Percentiles rank a stretch among this genome's conserved stretches.
These are phyloP conservation scores for Trichoderma koningiopsis DNA, from an alignment of 2,329 filamentous ascomycete species.

Conservation along the genomic window DNA sequence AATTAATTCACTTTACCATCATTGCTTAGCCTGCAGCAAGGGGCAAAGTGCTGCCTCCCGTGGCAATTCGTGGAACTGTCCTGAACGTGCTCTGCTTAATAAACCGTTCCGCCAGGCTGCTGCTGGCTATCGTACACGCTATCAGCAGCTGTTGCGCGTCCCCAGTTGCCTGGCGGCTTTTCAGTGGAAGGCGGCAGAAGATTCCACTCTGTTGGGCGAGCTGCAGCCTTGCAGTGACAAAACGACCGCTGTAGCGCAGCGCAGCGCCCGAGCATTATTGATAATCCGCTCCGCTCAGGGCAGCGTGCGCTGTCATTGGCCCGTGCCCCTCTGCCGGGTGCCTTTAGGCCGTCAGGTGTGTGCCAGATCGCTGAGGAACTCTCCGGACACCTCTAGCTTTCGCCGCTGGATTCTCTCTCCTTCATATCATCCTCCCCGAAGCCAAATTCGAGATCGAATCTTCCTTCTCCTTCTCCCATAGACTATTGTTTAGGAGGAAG, in stretches of 20 bases:
- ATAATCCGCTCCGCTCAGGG: constrained; percentile 42
- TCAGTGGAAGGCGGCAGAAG: constrained; percentile 38
- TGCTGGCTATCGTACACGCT: constrained; percentile 20
- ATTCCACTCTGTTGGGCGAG: constrained; percentile 32
- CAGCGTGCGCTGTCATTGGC: constrained; percentile 42
- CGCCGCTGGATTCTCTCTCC: constrained; percentile 29
- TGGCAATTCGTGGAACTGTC: background rate
- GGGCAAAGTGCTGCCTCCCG: constrained; percentile 13
- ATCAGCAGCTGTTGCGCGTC: constrained; percentile 26
- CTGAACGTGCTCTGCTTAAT: constrained; percentile 5
- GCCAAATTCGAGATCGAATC: constrained; percentile 4
- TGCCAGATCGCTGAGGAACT: constrained; percentile 15
- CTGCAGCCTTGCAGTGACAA: constrained; percentile 18
- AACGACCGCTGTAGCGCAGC: constrained; percentile 27
- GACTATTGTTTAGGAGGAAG: constrained; percentile 5
- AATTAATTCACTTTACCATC: background rate
- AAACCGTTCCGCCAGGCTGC: constrained; percentile 6
- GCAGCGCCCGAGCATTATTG: constrained; percentile 35
- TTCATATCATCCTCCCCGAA: constrained; percentile 17
- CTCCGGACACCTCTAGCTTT: constrained; percentile 30
- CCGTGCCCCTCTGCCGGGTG: constrained; percentile 30
- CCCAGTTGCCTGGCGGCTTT: constrained; percentile 27
- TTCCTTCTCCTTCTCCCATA: background rate
- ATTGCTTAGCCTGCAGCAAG: background rate
- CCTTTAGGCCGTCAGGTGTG: constrained; percentile 16